Evolutionary conservation across 2,329 filamentous ascomycete species (phyloP).

Genomic region (Fusarium pilosicola): DNA sequence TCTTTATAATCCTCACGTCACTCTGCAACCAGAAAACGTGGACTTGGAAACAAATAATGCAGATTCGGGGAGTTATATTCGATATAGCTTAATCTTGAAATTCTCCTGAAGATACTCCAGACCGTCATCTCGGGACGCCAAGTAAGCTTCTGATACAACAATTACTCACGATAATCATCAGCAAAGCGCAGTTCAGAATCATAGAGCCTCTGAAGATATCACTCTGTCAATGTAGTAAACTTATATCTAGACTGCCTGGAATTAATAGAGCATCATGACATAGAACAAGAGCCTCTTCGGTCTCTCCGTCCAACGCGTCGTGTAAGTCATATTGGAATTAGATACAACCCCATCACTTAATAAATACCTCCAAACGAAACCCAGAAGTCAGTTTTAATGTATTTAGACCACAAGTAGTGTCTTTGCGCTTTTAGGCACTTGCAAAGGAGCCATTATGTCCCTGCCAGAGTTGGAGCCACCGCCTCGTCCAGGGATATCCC

Average conservation of each 20-base stretch:
- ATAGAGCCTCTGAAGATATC: neutral
- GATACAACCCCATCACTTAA: neutral
- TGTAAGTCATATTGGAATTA: conserved; percentile 19
- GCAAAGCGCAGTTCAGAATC: neutral
- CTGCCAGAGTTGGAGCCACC: neutral
- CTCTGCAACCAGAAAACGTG: conserved; percentile 49
- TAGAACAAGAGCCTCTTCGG: conserved; percentile 7
- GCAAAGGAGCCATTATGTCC: neutral
- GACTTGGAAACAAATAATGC: neutral
- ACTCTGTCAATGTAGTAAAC: neutral
- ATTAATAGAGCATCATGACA: conserved; percentile 23
- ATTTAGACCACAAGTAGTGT: neutral
- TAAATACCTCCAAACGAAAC: neutral
- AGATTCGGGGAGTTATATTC: conserved; percentile 13
- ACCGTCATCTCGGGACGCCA: conserved; percentile 25
- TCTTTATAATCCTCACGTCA: conserved; percentile 65
- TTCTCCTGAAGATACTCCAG: conserved; percentile 16
- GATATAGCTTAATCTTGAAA: conserved; percentile 8
- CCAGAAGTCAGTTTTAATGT: neutral
- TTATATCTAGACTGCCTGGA: neutral
- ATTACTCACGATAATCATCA: conserved; percentile 5
- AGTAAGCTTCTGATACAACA: conserved; percentile 21
- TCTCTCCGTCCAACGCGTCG: conserved; percentile 1
- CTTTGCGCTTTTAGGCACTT: neutral
- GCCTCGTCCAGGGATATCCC: conserved; percentile 37